phyloP scores from a whole-genome alignment of 768 basidiomycete species.

The Leccinum imitatum region DNA sequence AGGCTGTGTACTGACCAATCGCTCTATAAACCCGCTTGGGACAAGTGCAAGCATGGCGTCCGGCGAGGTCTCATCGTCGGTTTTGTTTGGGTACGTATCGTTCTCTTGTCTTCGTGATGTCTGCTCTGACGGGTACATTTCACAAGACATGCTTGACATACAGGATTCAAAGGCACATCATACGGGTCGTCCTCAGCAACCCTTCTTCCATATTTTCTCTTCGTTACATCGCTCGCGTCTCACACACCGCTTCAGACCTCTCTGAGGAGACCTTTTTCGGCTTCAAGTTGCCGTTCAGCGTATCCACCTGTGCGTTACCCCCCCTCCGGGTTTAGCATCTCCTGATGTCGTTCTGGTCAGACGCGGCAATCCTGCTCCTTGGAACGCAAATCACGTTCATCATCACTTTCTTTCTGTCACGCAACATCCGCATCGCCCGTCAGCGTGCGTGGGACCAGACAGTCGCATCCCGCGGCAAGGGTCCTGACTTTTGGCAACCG shows the following conservation, averaged over 20 bases:
- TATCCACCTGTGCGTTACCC: constrained; percentile 60
- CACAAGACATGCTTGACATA: constrained; percentile 65
- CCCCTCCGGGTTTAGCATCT: not conserved
- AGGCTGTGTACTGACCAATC: constrained; percentile 71
- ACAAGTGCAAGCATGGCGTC: constrained; percentile 80
- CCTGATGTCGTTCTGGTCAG: constrained; percentile 36
- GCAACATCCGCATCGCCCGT: constrained; percentile 79
- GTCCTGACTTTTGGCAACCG: constrained; percentile 77
- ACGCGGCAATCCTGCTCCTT: constrained; percentile 72
- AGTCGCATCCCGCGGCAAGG: constrained; percentile 79
- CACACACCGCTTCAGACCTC: constrained; percentile 28
- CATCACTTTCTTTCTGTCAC: constrained; percentile 78
- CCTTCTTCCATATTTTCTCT: constrained; percentile 31
- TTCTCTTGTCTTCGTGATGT: not conserved
- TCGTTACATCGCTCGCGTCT: constrained; percentile 27
- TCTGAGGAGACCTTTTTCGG: constrained; percentile 61
- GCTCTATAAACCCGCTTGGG: constrained; percentile 75
- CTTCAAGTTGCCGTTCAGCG: constrained; percentile 58
- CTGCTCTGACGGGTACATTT: not conserved
- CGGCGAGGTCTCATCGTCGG: constrained; percentile 69
- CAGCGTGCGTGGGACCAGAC: constrained; percentile 81
- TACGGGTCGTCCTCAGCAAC: constrained; percentile 37
- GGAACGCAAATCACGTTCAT: constrained; percentile 74
- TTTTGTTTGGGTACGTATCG: constrained; percentile 57
- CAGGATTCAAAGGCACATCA: constrained; percentile 65